Percentiles rank a stretch among this genome's conserved stretches.
Conservation (phyloP, 2,329 filamentous ascomycete genomes). For the Cadophora malorum region DNA sequence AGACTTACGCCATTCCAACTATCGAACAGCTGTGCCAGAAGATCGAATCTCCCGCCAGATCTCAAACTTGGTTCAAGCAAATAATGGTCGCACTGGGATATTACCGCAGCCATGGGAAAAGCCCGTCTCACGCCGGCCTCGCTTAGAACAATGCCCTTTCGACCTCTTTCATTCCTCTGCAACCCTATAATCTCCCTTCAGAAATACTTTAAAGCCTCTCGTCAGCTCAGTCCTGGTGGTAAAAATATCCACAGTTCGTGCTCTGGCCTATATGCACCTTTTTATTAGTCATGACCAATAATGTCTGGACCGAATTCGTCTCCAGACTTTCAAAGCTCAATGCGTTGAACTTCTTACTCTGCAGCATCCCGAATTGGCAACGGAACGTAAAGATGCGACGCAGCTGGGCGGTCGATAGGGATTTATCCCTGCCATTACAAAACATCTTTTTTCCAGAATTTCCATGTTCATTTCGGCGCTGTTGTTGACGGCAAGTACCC, state of each 20-base stretch:
- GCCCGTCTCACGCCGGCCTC: not conserved
- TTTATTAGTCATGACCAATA: slow-evolving; percentile 7
- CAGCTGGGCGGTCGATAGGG: not conserved
- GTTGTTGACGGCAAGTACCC: slow-evolving; percentile 5
- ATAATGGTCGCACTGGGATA: not conserved
- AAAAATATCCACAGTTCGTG: not conserved
- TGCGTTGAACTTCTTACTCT: not conserved
- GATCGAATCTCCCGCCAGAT: not conserved
- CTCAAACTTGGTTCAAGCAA: slow-evolving; percentile 19
- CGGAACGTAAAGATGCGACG: slow-evolving; percentile 3
- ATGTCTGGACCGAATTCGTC: not conserved
- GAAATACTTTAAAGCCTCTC: no score
- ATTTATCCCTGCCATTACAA: not conserved
- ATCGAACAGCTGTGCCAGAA: not conserved
- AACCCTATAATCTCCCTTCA: no score
- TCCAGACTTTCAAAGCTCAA: not conserved
- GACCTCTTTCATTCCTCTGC: not conserved
- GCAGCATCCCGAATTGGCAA: not conserved
- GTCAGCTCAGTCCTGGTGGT: not conserved
- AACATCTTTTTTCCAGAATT: not conserved
- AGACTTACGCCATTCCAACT: not conserved
- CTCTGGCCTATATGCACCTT: not conserved
- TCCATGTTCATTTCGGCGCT: not conserved
- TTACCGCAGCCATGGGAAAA: not conserved
- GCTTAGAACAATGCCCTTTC: not conserved